A percentile compares a stretch with the other conserved stretches of the same genome.
Evolutionary conservation across 768 basidiomycete genomes (phyloP).

Genomic region (Nidularia sp.): DNA sequence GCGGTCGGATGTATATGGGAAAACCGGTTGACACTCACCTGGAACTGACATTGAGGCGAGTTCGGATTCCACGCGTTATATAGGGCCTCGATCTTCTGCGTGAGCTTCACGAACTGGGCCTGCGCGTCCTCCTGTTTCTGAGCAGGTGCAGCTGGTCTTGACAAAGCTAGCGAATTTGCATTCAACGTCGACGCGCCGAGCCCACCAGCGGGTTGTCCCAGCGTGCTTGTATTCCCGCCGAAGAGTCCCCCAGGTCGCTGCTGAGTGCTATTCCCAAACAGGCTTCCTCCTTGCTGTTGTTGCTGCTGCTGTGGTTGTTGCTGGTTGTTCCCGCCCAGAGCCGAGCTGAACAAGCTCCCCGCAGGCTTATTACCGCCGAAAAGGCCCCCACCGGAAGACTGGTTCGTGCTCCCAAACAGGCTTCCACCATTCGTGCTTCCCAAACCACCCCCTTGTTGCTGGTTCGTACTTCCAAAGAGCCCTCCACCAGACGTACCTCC

Average conservation of each 20-base stretch:
- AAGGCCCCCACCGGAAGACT: constrained; percentile 13
- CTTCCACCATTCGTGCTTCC: constrained; percentile 7
- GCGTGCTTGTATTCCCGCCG: constrained; percentile 16
- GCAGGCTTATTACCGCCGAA: constrained; percentile 22
- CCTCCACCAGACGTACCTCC: constrained; percentile 9
- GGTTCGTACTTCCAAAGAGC: constrained; percentile 16
- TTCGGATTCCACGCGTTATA: constrained; percentile 68
- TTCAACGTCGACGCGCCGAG: constrained; percentile 26
- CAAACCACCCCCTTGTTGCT: constrained; percentile 6
- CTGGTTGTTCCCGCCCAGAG: constrained; percentile 10
- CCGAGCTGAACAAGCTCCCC: constrained; percentile 24
- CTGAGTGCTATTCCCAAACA: constrained; percentile 15
- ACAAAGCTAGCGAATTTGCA: constrained; percentile 21
- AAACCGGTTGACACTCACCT: constrained; percentile 35
- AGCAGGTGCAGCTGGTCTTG: constrained; percentile 19
- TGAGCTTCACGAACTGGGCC: constrained; percentile 48
- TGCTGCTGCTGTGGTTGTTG: constrained; percentile 9
- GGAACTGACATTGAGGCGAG: constrained; percentile 73
- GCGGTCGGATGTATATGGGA: too few species aligned
- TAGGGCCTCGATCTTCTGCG: constrained; percentile 59
- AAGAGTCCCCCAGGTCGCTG: constrained; percentile 16
- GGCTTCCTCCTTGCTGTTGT: constrained; percentile 6
- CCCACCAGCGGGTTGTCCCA: constrained; percentile 15
- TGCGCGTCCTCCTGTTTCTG: constrained; percentile 59
- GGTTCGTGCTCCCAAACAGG: constrained; percentile 18